Conservation (phyloP, 2,329 filamentous ascomycete species). For the Fusarium denticulatum region DNA sequence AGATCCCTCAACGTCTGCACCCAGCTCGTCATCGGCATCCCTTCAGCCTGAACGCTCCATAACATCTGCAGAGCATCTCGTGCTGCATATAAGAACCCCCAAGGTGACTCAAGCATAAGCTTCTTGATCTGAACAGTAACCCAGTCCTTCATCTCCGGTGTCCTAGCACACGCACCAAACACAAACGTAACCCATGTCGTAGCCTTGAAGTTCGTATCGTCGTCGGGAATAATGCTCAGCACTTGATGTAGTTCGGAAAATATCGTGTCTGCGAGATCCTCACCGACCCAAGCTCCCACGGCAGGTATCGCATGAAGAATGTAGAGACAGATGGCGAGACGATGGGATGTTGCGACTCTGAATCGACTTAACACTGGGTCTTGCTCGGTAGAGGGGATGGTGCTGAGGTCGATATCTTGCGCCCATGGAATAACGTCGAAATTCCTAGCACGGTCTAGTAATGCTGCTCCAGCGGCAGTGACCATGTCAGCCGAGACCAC, state of each 20-base stretch:
- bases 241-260: conserved; percentile 58
- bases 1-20: conserved; percentile 55
- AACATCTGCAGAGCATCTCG: conserved; percentile 57
- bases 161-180: conserved; percentile 61
- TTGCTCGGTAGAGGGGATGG: conserved; percentile 48
- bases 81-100: conserved; percentile 60
- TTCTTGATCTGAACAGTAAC: conserved; percentile 57
- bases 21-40: conserved; percentile 50
- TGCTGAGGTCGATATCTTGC: conserved; percentile 47
- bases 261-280: conserved; percentile 48
- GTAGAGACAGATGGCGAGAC: conserved; percentile 58
- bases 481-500: conserved; percentile 44
- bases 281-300: conserved; percentile 38
- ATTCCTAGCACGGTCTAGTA: conserved; percentile 51
- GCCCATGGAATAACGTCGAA: conserved; percentile 57
- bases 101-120: conserved; percentile 55
- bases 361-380: conserved; percentile 50
- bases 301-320: conserved; percentile 53
- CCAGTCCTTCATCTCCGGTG: conserved; percentile 56
- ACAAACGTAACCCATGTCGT: conserved; percentile 68
- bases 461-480: conserved; percentile 45
- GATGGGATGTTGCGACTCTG: conserved; percentile 55
- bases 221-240: conserved; percentile 57
- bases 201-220: conserved; percentile 64
- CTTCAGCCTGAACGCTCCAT: conserved; percentile 53